Conservation (phyloP, 2,329 filamentous ascomycete species). For the Apiospora marii region DNA sequence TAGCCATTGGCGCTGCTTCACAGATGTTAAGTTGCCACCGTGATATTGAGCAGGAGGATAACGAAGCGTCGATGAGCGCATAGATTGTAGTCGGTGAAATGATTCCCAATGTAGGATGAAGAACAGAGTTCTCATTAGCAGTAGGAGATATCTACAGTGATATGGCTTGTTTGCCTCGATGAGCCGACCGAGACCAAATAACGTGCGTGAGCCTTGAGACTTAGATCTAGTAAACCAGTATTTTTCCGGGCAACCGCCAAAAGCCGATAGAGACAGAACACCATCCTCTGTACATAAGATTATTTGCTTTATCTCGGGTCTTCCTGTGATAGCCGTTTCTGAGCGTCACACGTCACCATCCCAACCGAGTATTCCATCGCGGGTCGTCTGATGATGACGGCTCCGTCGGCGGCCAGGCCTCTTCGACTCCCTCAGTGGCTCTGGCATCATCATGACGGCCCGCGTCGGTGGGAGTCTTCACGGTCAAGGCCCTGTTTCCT, state of each 20-base stretch:
- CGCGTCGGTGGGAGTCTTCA: not conserved
- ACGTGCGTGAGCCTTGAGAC: not conserved
- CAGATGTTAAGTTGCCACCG: not conserved
- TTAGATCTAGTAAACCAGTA: not conserved
- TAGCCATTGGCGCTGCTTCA: not conserved
- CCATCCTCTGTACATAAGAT: not conserved
- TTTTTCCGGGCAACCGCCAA: not conserved
- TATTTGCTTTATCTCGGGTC: not conserved
- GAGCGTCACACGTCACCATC: not conserved
- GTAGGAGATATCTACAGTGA: not conserved
- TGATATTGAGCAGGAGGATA: not conserved
- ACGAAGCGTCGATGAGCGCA: not conserved
- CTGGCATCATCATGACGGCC: too few species aligned
- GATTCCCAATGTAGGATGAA: too few species aligned
- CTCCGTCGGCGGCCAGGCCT: not conserved
- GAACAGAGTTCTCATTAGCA: not conserved
- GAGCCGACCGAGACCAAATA: not conserved
- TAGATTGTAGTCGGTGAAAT: not conserved
- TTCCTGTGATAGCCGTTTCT: not conserved
- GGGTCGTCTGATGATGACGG: not conserved
- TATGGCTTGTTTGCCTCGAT: not conserved
- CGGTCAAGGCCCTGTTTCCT: not conserved
- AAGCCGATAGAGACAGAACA: not conserved
- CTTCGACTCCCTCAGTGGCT: too few species aligned
- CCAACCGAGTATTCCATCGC: not conserved